Base-by-base conservation (phyloP, 2,329 filamentous ascomycete genomes). In the Sporothrix humicola region DNA sequence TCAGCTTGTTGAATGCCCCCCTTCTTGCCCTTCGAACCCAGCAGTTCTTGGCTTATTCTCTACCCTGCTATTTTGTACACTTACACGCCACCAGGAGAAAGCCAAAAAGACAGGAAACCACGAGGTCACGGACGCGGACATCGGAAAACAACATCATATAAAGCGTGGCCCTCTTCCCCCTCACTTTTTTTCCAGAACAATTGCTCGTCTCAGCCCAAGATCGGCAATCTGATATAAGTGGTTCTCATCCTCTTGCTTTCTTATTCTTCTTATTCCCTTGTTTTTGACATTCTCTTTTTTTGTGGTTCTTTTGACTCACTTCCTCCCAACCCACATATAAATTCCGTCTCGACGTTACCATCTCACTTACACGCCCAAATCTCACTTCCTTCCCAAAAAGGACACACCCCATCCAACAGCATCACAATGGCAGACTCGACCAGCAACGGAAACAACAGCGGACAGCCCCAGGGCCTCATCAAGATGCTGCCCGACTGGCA, bases 401-500 rank as follows among this genome's bases (percentile, higher is more conserved):
- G n/a, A 9, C n/a, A n/a, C n/a, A n/a, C n/a, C n/a, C n/a, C n/a
- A n/a, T n/a, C n/a, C n/a, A n/a, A n/a, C n/a, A n/a, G n/a, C n/a
- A 8, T 13, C 20, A 48, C n/a, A 37, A 71, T 71, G 69, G 54
- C 69, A 7, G 69, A 71, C 69, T 31, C 69, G 20, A 48, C 56
- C 37, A 26, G 42, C 20, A 7, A 42, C n/a, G 12, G 46, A 46
- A 7, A 20, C 13, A n/a, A 15, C 61, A 4, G 42, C 48, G 4
- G 20, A 15, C 31, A 44, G 12, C 59, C n/a, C 26, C 5, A 54
- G 20, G 1, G 31, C 54, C 10, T 31, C 9, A n/a, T 48, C 17
- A 15, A 37, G 20, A 44, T 72, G 17, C 70, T 46, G 17, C n/a
- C 61, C 3, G 66, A 69, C 48, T 73, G 72, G 72, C 63, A 61